Base-by-base conservation (phyloP, 306 rosid genomes). In the Pachyrhizus erosus region DNA sequence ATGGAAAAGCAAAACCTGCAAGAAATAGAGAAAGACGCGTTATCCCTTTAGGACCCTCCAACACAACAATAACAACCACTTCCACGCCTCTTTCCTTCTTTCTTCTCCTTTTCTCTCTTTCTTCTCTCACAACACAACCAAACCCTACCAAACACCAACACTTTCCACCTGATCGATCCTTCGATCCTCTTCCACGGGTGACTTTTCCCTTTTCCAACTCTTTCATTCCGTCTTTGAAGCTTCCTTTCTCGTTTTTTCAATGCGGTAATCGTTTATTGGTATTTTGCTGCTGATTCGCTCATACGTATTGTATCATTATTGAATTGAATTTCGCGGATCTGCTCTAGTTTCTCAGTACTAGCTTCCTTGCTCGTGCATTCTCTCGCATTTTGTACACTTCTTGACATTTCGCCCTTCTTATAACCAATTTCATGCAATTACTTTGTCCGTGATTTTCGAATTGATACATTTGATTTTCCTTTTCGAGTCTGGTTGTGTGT, bases 81-180 rank as follows among this genome's bases (percentile, higher is more conserved):
- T 68, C 84, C 69, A 23, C 79, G 72, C 49, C 49, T 9, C 68
- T 43, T 12, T 55, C 42, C 55, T 21, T 7, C 80, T 27, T 4
- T 4, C 21, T 1, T 52, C 9, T 39, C 18, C 18, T 21, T 61
- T 23, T 12, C 10, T 4, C 68, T 4, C 61, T 7, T 39, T 7
- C 21, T 23, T 48, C 24, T 60, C 43, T 76, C 67, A 51, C 9
- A 52, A 3, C 77, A 33, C 73, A 14, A 45, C 82, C 84, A 81
- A 92, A 87, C 94, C 93, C 92, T 87, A 89, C 83, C 76, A 52
- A 17, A 57, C 62, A 6, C 76, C 69, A 65, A 8, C 37, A 29
- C 14, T 42, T 80, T 54, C 40, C 51, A 46, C 31, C 60, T 68
- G 20, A 58, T 76, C 39, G 68, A 78, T 87, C 66, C 31, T 81